A percentile compares a stretch with the other conserved stretches of the same genome.
phyloP scores from a whole-genome alignment of 495 filamentous ascomycete genomes.

The Penicillium flavigenum region DNA sequence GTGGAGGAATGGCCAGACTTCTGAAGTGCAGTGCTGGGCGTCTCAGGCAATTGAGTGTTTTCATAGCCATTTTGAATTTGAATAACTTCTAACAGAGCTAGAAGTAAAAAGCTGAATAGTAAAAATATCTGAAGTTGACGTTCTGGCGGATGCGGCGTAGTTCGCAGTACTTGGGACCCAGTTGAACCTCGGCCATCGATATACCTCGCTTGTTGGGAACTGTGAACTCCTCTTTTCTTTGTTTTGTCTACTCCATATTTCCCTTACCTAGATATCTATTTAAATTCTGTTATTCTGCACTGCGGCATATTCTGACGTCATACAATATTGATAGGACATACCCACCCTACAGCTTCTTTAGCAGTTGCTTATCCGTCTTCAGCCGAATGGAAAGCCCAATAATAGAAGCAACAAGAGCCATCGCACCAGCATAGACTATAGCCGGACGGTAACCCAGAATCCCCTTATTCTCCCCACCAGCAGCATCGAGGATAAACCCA shows the following conservation, averaged over 20 bases:
- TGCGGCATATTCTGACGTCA: background rate
- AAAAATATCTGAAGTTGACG: background rate
- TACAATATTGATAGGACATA: background rate
- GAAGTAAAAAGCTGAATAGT: background rate
- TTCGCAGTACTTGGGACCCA: conserved; percentile 7
- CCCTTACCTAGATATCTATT: background rate
- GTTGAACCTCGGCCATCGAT: conserved; percentile 4
- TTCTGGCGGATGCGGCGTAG: conserved; percentile 11
- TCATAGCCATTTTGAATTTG: background rate
- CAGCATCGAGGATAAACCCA: conserved; percentile 55
- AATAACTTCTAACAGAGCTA: background rate
- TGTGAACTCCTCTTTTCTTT: background rate
- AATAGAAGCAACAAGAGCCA: conserved; percentile 34
- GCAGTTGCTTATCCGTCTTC: conserved; percentile 2
- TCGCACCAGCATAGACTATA: conserved; percentile 56
- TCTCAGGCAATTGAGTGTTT: background rate
- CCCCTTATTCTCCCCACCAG: conserved; percentile 46
- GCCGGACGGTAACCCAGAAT: conserved; percentile 55
- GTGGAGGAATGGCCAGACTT: background rate
- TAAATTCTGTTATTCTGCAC: background rate
- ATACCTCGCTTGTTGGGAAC: background rate
- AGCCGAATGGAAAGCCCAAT: conserved; percentile 7
- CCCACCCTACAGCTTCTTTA: background rate
- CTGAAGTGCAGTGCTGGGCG: background rate
- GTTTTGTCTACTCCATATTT: background rate